Conservation (phyloP, 768 basidiomycete genomes). For the Suillus lakei region DNA sequence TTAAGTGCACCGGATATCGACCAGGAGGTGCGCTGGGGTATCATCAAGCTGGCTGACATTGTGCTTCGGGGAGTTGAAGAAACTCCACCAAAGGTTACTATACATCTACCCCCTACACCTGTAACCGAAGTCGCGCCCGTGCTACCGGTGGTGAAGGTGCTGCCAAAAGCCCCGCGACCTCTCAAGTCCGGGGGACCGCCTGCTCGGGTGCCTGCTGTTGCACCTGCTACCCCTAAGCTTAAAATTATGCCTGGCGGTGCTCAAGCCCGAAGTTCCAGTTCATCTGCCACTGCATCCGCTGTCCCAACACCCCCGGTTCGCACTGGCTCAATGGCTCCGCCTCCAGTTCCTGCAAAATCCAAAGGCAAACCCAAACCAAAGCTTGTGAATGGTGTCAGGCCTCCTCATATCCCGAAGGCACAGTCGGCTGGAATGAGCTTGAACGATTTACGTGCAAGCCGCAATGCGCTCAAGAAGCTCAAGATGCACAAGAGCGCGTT, state of each 20-base stretch:
- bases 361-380: constrained; percentile 29
- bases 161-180: constrained; percentile 43
- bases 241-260: constrained; percentile 42
- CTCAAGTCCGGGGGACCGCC: constrained; percentile 41
- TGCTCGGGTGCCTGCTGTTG: constrained; percentile 32
- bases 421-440: constrained; percentile 78
- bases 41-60: constrained; percentile 90
- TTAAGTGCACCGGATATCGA: constrained; percentile 75
- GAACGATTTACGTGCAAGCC: constrained; percentile 76
- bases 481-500: constrained; percentile 71
- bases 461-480: constrained; percentile 81
- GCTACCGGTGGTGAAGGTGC: constrained; percentile 56
- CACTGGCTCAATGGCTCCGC: constrained; percentile 33
- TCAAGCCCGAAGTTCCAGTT: constrained; percentile 17
- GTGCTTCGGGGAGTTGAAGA: constrained; percentile 85
- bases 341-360: constrained; percentile 30
- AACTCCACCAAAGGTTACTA: constrained; percentile 82
- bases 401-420: constrained; percentile 65
- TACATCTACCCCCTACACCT: constrained; percentile 81
- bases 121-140: constrained; percentile 63
- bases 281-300: constrained; percentile 22
- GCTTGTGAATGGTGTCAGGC: constrained; percentile 34
- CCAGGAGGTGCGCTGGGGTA: constrained; percentile 88
- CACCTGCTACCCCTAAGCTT: constrained; percentile 56
- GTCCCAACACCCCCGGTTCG: constrained; percentile 12